A percentile compares a stretch with the other conserved stretches of the same genome.
These are phyloP conservation scores for Pseudopithomyces maydicus DNA, from an alignment of 2,329 filamentous ascomycete genomes.

Conservation along the genomic window DNA sequence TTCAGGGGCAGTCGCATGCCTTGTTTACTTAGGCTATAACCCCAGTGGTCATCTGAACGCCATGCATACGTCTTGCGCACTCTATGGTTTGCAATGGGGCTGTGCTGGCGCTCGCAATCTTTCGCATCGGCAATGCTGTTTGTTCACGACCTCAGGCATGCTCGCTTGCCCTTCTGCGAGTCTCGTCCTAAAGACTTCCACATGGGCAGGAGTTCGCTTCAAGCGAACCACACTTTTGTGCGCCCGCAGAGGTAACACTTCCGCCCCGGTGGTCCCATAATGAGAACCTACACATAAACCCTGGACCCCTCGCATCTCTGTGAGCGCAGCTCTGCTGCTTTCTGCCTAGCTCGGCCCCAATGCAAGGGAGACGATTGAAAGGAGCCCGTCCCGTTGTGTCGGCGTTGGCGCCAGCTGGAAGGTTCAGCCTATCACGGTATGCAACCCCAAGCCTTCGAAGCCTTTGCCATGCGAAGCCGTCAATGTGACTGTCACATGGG, in stretches of 20 bases:
- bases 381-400: slow-evolving; percentile 2
- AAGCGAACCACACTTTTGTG: not conserved
- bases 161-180: no score
- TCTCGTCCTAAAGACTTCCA: no score
- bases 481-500: not conserved
- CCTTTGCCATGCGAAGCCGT: not conserved
- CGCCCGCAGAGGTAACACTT: not conserved
- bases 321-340: not conserved
- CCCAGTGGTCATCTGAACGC: slow-evolving; percentile 2
- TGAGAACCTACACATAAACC: not conserved
- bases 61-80: not conserved
- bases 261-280: not conserved
- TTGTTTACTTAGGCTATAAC: not conserved
- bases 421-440: slow-evolving; percentile 1
- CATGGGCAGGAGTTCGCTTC: no score
- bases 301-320: not conserved
- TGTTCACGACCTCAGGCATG: not conserved
- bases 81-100: not conserved
- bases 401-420: slow-evolving; percentile 1
- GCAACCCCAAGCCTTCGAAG: not conserved
- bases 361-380: slow-evolving; percentile 7
- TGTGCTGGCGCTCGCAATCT: not conserved
- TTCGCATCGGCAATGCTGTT: not conserved
- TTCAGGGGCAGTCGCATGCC: slow-evolving; percentile 3
- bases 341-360: slow-evolving; percentile 5